Evolutionary conservation across 495 filamentous ascomycete genomes (phyloP).

Genomic region (Apodospora peruviana): DNA sequence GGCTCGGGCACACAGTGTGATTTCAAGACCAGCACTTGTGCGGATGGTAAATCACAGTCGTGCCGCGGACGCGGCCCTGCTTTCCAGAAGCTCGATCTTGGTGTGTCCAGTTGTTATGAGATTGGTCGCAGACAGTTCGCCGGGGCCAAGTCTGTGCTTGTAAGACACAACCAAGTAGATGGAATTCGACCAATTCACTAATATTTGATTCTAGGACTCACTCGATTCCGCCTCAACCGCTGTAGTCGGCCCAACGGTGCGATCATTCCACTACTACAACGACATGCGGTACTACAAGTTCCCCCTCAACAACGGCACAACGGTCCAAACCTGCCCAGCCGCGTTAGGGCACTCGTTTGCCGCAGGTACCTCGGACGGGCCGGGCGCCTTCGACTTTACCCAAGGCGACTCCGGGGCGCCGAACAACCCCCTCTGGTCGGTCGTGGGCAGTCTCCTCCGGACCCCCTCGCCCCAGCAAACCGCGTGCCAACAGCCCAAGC

Average conservation of each 20-base stretch:
- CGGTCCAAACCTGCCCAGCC: constrained; percentile 75
- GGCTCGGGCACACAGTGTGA: constrained; percentile 60
- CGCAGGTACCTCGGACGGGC: constrained; percentile 87
- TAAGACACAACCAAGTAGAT: constrained; percentile 17
- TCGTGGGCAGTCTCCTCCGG: constrained; percentile 68
- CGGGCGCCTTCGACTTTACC: constrained; percentile 88
- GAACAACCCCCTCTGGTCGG: constrained; percentile 73
- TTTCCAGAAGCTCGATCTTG: constrained; percentile 64
- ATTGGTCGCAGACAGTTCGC: constrained; percentile 63
- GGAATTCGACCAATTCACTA: not conserved
- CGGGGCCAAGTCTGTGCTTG: constrained; percentile 58
- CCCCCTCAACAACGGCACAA: constrained; percentile 66
- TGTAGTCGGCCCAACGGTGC: constrained; percentile 46
- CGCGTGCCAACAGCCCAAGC: constrained; percentile 77
- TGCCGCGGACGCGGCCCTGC: constrained; percentile 81
- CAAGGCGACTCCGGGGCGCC: constrained; percentile 71
- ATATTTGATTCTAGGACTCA: constrained; percentile 22
- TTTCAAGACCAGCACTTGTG: constrained; percentile 73
- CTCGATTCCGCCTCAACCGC: constrained; percentile 39
- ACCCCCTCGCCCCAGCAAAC: constrained; percentile 65
- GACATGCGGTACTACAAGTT: constrained; percentile 59
- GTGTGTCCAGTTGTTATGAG: constrained; percentile 68
- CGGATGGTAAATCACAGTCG: constrained; percentile 57
- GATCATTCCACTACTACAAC: constrained; percentile 64
- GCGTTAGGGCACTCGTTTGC: constrained; percentile 93